phyloP scores from a whole-genome alignment of 371 early-diverging fungal species.

The Apophysomyces variabilis region DNA sequence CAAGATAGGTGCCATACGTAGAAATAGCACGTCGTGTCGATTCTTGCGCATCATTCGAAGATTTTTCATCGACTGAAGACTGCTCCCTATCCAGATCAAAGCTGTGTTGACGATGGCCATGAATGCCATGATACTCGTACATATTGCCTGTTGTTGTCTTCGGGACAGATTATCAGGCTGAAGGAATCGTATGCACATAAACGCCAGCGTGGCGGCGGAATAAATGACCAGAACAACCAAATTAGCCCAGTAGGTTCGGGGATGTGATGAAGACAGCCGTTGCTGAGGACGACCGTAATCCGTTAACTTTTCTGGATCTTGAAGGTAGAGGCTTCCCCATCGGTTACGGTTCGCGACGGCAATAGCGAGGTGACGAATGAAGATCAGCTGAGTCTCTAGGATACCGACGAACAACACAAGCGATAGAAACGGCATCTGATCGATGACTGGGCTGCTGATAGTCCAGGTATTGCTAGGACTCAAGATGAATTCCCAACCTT shows the following conservation, averaged over 20 bases:
- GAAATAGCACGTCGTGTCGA: conserved; percentile 12
- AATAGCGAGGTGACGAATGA: conserved; percentile 23
- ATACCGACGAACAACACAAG: conserved; percentile 33
- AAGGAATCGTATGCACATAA: conserved; percentile 19
- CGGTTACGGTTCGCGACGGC: conserved; percentile 25
- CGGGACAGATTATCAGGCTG: conserved; percentile 14
- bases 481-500: conserved; percentile 14
- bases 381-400: conserved; percentile 30
- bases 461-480: conserved; percentile 12
- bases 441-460: conserved; percentile 25
- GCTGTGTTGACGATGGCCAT: conserved; percentile 15
- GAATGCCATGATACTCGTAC: conserved; percentile 23
- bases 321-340: conserved; percentile 27
- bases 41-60: conserved; percentile 16
- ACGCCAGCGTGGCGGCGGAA: conserved; percentile 15
- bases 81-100: conserved; percentile 16
- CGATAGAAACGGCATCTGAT: conserved; percentile 32
- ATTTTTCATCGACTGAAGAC: conserved; percentile 14
- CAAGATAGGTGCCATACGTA: conserved; percentile 26
- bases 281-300: conserved; percentile 4
- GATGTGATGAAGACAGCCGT: conserved; percentile 7
- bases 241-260: conserved; percentile 24
- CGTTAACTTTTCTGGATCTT: conserved; percentile 3
- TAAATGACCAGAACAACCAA: conserved; percentile 24
- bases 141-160: conserved; percentile 21